Evolutionary conservation across 2,329 filamentous ascomycete genomes (phyloP), one percentile per base, ranked within the genome.

Genomic region (Amylocarpus encephaloides): DNA sequence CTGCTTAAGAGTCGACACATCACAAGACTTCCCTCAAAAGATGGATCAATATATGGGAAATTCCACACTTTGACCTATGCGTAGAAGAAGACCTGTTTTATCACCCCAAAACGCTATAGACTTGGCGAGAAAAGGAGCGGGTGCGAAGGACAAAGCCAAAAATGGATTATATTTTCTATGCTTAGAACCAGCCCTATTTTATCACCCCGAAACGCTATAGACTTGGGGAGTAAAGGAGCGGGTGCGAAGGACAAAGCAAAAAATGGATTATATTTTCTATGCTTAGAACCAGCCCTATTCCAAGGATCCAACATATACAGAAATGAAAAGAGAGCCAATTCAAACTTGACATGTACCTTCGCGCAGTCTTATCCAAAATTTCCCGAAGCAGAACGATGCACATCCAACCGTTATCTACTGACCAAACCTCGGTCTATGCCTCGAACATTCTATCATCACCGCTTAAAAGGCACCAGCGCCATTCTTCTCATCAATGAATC

Each of bases 401-500:
- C 6, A 15, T 18, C 35, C 43, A 34, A 18, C 7, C 15, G 11
- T 26, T 11, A 26, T 29, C 33, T 19, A 46, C 49, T 43, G 32
- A 22, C 39, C 15, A 39, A 36, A 35, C 34, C 10, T 32, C 38
- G 12, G 30, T 32, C 15, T 29, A 30, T 26, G 6, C 18, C 39
- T 22, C 35, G 38, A 29, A 29, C 15, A 36, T 11, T 10, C 11
- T 11, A 3, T 26, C 16, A 26, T 34, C 36, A 22, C 9, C 33
- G n/a, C 38, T 63, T 71, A 77, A 65, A 78, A 78, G 30, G 73
- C 69, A 46, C 74, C 68, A 56, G 71, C 70, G 46, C 82, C 80
- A 55, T 69, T 79, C 79, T 93, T 93, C 75, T 89, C 82, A 64
- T 92, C 87, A 62, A 93, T 91, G 64, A 86, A 77, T 52, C 82